These are phyloP conservation scores for Malassezia globosa DNA, from an alignment of 1,284 basidiomycete genomes.

Conservation along the genomic window DNA sequence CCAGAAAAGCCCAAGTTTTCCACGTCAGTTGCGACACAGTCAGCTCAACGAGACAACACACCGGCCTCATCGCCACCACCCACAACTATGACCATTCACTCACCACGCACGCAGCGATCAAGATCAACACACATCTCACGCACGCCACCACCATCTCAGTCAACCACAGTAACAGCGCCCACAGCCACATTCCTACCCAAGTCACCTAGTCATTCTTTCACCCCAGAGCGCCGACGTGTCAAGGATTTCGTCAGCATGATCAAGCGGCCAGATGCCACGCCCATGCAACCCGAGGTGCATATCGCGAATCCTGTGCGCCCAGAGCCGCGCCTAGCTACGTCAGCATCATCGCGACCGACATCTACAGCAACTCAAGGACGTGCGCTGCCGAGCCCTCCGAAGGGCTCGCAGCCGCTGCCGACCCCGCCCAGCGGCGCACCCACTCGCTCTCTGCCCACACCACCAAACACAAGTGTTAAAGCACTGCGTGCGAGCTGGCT, in stretches of 20 bases:
- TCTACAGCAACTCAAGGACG: not conserved
- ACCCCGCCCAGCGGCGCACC: conserved; percentile 9
- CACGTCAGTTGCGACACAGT: not conserved
- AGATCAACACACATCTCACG: no score
- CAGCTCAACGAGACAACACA: not conserved
- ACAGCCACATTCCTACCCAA: not conserved
- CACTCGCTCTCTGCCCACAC: conserved; percentile 1
- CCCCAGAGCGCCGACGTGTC: not conserved
- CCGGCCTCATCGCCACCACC: not conserved
- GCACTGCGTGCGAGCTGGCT: conserved; percentile 3
- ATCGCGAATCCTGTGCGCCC: conserved; percentile 1
- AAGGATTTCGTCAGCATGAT: not conserved
- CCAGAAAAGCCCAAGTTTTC: not conserved
- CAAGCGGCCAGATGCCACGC: not conserved
- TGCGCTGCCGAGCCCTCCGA: not conserved
- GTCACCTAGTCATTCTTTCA: not conserved
- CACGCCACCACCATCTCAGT: not conserved
- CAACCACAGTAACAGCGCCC: no score
- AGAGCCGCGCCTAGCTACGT: not conserved
- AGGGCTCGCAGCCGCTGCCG: conserved; percentile 1
- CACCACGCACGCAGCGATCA: no score
- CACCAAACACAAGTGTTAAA: conserved; percentile 9
- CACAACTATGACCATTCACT: no score
- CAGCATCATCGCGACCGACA: not conserved
- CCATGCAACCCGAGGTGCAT: not conserved